Evolutionary conservation across 345 rosid species (phyloP), one percentile per base, ranked within the genome.

Genomic region (Eucalyptus sideroxylon): DNA sequence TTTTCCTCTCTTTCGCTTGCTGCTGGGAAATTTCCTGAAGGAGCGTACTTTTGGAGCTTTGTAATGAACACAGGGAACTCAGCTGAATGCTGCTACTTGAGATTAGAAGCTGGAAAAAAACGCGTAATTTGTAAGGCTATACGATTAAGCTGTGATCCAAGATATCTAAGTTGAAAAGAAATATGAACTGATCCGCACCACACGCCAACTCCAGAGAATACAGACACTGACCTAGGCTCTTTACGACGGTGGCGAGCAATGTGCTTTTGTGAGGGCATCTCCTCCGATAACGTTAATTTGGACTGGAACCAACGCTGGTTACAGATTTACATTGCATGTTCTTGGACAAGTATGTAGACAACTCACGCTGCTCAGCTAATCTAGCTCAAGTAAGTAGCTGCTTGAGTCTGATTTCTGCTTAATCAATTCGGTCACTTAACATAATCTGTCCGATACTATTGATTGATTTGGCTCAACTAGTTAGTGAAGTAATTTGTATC

Each of bases 21-120:
- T 69, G 88, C 89, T 49, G 51, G 91, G 95, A 94, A 94, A 87
- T 90, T 94, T 94, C 96, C 94, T 90, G 50, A 11, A 27, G 49
- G 19, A 16, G 44, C 89, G 91, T 87, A 30, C 88, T 11, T 53
- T 86, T 89, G 89, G 87, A 88, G 82, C 87, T 37, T 90, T 86
- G 87, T 86, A 81, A 69, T 86, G 89, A 37, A 65, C 12, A 8
- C 24, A 17, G 1, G 37, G 34, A 87, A 85, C 8, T 21, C 50
- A 7, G 27, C 34, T 40, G 31, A 53, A 72, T 11, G 77, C 85
- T 59, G 87, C 87, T 50, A 24, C 26, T 44, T 44, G 51, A 24
- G 53, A 50, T 47, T 44, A 30, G 59, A 77, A 77, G 16, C 47
- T 23, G 30, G 47, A 11, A 21, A 37, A 21, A 21, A 72, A 37